Base-by-base conservation (phyloP, 177 flowering plant genomes). In the Vitis hybrid region DNA sequence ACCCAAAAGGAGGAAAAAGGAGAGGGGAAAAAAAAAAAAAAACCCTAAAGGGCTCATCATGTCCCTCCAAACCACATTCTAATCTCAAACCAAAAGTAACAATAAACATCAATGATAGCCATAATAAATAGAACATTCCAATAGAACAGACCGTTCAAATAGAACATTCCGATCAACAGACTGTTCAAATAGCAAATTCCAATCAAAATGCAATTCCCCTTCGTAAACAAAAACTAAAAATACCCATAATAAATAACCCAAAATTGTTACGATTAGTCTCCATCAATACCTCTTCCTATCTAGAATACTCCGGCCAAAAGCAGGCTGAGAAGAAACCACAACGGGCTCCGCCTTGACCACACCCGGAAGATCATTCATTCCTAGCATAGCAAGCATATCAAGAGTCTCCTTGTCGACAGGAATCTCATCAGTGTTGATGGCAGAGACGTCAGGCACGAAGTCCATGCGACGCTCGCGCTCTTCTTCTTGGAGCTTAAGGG, bases 391-490 rank as follows among this genome's bases (percentile, higher is more conserved):
- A n/a, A 87, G 85, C 89, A 87, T 81, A 72, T 86, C 91, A 1
- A 84, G 69, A 14, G 89, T 84, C 77, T 84, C 91, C 83, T 86
- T 80, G 55, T 87, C 91, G 51, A 87, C 91, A 71, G 83, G 70
- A 64, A 85, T 84, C 56, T 70, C n/a, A 7, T 85, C 88, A 21
- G 73, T 74, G 68, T 80, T 79, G 63, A 87, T 82, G 62, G 86
- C 91, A 16, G 89, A 86, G 62, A 73, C 85, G 6, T 86, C 89
- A 19, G 91, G 91, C 11, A 86, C 89, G 72, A 87, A 86, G 75
- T 87, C 91, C 91, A 87, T 87, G 64, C 91, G 84, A 22, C 90
- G 76, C 78, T 87, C 90, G 26, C 90, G 75, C 79, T 87, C 91
- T 67, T 87, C 89, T 66, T 87, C 91, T 62, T 87, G 91, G 9